phyloP scores from a whole-genome alignment of 768 basidiomycete genomes.

The Phlebiopsis gigantea region DNA sequence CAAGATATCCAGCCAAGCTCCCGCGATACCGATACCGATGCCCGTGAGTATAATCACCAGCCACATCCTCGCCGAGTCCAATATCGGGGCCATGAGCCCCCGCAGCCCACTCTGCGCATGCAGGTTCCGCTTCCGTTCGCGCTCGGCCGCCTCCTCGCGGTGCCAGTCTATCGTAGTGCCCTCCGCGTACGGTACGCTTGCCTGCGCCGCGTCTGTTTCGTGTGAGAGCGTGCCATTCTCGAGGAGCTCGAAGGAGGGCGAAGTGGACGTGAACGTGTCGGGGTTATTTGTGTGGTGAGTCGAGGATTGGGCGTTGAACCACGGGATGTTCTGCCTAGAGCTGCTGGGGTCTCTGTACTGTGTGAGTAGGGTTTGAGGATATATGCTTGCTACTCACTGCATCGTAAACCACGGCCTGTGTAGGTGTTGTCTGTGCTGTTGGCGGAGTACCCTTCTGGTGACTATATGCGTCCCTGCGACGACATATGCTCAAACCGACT shows the following conservation, averaged over 20 bases:
- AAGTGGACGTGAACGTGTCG: neutral
- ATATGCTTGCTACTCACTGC: too few relatives aligned
- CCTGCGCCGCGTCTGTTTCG: slow-evolving; percentile 5
- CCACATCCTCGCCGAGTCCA: slow-evolving; percentile 60
- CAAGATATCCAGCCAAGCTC: slow-evolving; percentile 69
- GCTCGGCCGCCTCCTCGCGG: slow-evolving; percentile 58
- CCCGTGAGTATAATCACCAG: slow-evolving; percentile 64
- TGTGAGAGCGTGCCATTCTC: slow-evolving; percentile 7
- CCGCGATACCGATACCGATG: slow-evolving; percentile 59
- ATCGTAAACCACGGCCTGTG: too few relatives aligned
- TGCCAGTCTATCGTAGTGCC: slow-evolving; percentile 67
- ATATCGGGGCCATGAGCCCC: slow-evolving; percentile 47
- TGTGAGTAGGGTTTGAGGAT: too few relatives aligned
- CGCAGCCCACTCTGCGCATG: slow-evolving; percentile 49
- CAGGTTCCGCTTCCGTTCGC: slow-evolving; percentile 46
- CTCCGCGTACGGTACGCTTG: slow-evolving; percentile 38
- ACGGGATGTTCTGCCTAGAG: neutral
- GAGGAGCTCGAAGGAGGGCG: slow-evolving; percentile 19
- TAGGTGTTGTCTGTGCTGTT: too few relatives aligned
- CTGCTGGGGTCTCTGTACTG: neutral
- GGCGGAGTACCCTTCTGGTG: too few relatives aligned
- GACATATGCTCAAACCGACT: too few relatives aligned
- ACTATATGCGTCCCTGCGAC: too few relatives aligned
- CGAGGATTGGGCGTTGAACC: neutral
- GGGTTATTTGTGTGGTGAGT: neutral